These are phyloP conservation scores for Arctium minus DNA, from an alignment of 129 eudicot genomes.

Conservation along the genomic window DNA sequence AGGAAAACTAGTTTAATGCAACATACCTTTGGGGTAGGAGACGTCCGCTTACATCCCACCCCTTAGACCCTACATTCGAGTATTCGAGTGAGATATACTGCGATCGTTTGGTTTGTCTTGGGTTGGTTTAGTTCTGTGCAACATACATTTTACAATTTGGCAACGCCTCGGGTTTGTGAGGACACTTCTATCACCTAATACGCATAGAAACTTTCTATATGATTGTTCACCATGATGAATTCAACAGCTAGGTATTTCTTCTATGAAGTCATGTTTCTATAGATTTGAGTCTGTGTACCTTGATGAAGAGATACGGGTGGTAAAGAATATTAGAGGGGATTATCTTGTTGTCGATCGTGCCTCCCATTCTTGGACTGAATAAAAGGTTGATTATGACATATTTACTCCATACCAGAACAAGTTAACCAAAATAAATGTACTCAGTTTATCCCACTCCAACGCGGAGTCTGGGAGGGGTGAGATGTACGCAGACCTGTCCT, in stretches of 20 bases:
- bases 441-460: not conserved
- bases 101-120: too few species aligned
- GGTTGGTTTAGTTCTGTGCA: not conserved
- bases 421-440: not conserved
- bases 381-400: conserved; percentile 22
- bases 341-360: conserved; percentile 86
- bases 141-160: not conserved
- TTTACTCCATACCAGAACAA: not conserved
- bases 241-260: not conserved
- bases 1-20: not conserved
- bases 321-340: conserved; percentile 84
- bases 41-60: not conserved
- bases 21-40: not conserved
- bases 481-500: not conserved
- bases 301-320: conserved; percentile 83
- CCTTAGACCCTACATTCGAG: not conserved
- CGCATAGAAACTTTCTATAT: not conserved
- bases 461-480: not conserved
- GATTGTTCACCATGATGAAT: not conserved
- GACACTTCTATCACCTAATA: not conserved
- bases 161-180: not conserved
- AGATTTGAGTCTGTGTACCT: conserved; percentile 83
- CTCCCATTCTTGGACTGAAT: conserved; percentile 85
- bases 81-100: too few species aligned
- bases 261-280: conserved; percentile 27